Conservation (phyloP, 1,284 basidiomycete genomes). For the Cutaneotrichosporon sp. region DNA sequence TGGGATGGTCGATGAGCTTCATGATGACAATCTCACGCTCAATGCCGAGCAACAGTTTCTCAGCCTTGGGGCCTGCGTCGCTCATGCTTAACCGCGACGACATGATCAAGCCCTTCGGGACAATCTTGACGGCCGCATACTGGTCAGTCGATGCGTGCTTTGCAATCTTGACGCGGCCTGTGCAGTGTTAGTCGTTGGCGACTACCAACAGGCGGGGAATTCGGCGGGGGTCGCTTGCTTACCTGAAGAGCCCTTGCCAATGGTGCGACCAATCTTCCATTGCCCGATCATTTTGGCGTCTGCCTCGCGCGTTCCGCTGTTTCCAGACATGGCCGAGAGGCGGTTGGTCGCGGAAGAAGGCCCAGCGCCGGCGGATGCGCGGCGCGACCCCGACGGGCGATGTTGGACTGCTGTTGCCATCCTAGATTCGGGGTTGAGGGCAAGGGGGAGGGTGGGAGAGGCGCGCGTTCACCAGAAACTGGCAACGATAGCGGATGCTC, state of each 20-base stretch:
- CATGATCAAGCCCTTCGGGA: conserved; percentile 77
- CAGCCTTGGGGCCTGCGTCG: conserved; percentile 61
- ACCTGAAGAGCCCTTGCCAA: conserved; percentile 89
- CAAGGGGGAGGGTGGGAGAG: background rate
- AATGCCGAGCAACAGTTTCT: conserved; percentile 82
- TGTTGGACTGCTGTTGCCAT: conserved; percentile 19
- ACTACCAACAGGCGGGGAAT: background rate
- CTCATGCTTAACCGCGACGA: conserved; percentile 69
- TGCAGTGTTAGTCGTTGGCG: background rate
- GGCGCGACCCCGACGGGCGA: conserved; percentile 14
- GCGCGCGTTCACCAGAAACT: background rate
- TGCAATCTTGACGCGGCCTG: conserved; percentile 89
- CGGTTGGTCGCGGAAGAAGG: conserved; percentile 18
- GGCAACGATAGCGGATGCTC: background rate
- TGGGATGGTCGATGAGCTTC: conserved; percentile 98
- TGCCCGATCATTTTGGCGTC: conserved; percentile 66
- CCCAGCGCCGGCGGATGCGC: conserved; percentile 10
- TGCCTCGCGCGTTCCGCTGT: conserved; percentile 29
- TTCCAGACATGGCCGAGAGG: conserved; percentile 23
- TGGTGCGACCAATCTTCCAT: conserved; percentile 88
- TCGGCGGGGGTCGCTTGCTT: conserved; percentile 29
- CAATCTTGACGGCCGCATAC: conserved; percentile 94
- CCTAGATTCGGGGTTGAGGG: background rate
- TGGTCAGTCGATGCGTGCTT: conserved; percentile 83
- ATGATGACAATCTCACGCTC: conserved; percentile 99